A percentile compares a stretch with the other conserved stretches of the same genome.
These are phyloP conservation scores for Yamadazyma atlantica DNA, from an alignment of 1,139 yeast species.

Conservation along the genomic window DNA sequence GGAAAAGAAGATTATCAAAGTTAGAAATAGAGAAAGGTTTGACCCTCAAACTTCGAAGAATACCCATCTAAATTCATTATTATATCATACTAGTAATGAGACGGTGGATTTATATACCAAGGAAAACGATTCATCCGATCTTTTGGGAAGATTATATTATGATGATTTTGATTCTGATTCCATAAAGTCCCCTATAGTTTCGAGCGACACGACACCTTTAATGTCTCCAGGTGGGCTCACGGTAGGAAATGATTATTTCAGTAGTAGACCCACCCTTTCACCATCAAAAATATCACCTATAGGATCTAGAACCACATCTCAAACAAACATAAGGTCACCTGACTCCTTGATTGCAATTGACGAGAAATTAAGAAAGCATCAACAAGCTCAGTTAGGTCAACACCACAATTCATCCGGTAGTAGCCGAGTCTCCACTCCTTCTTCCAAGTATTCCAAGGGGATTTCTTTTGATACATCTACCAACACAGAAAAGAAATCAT, in stretches of 20 bases:
- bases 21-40: conserved; percentile 15
- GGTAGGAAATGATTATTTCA: conserved; percentile 12
- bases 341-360: conserved; percentile 7
- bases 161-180: conserved; percentile 45
- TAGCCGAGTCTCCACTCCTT: not conserved
- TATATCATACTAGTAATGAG: conserved; percentile 42
- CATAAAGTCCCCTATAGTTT: conserved; percentile 21
- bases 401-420: not conserved
- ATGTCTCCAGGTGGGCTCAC: conserved; percentile 14
- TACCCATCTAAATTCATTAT: conserved; percentile 39
- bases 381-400: not conserved
- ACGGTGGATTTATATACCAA: conserved; percentile 39
- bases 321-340: conserved; percentile 11
- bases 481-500: conserved; percentile 41
- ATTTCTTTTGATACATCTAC: conserved; percentile 54
- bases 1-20: conserved; percentile 14
- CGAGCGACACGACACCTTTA: conserved; percentile 20
- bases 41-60: conserved; percentile 39
- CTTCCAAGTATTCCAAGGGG: conserved; percentile 32
- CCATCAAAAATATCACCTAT: conserved; percentile 5
- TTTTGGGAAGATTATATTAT: conserved; percentile 44
- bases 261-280: conserved; percentile 7
- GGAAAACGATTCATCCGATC: conserved; percentile 42
- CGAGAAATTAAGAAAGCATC: conserved; percentile 8
- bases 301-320: conserved; percentile 7